Percentiles rank a stretch among this genome's conserved stretches.
Evolutionary conservation across 2,329 filamentous ascomycete genomes (phyloP).

Genomic region (Fusarium torulosum): DNA sequence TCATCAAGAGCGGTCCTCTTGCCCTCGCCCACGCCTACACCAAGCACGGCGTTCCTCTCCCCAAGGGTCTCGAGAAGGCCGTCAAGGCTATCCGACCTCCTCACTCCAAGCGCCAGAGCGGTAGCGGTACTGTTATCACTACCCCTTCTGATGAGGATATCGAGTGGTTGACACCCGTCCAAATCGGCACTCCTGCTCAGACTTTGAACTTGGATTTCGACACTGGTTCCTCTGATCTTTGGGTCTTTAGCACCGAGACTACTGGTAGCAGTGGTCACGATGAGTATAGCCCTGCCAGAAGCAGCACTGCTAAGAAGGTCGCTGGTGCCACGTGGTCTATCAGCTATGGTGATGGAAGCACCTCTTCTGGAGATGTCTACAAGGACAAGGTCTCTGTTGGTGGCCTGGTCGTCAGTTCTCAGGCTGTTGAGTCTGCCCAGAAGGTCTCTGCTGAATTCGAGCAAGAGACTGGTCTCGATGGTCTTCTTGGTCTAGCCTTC

Average conservation of each 20-base stretch:
- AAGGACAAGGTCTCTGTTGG: slow-evolving; percentile 59
- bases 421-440: slow-evolving; percentile 59
- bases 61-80: slow-evolving; percentile 47
- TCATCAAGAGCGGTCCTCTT: slow-evolving; percentile 51
- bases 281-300: slow-evolving; percentile 56
- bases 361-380: slow-evolving; percentile 59
- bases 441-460: slow-evolving; percentile 57
- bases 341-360: slow-evolving; percentile 59
- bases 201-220: slow-evolving; percentile 60
- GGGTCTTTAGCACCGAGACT: slow-evolving; percentile 61
- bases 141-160: slow-evolving; percentile 50
- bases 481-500: slow-evolving; percentile 60
- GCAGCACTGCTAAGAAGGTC: slow-evolving; percentile 55
- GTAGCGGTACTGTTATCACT: slow-evolving; percentile 45
- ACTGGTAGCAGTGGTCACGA: slow-evolving; percentile 57
- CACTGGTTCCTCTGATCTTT: slow-evolving; percentile 61
- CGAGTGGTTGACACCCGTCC: slow-evolving; percentile 57
- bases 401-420: slow-evolving; percentile 54
- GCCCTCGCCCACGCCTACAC: slow-evolving; percentile 53
- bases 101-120: slow-evolving; percentile 46
- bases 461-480: slow-evolving; percentile 54
- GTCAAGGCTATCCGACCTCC: slow-evolving; percentile 39
- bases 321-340: slow-evolving; percentile 57
- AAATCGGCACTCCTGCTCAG: slow-evolving; percentile 59
- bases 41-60: slow-evolving; percentile 55